phyloP scores from a whole-genome alignment of 2,329 filamentous ascomycete genomes.

The Stagonosporopsis rhizophila region DNA sequence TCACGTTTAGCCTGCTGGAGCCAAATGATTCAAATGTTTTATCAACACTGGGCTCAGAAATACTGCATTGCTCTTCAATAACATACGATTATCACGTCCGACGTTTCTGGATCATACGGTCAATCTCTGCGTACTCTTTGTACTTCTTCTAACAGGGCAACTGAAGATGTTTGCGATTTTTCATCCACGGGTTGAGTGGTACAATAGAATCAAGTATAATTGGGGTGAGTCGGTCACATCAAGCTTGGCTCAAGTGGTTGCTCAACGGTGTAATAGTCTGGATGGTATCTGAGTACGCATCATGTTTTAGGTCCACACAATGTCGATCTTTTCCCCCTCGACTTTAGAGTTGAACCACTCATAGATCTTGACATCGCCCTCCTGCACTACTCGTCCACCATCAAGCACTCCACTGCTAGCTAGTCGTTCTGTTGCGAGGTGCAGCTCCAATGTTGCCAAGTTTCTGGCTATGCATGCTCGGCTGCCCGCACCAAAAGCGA shows the following conservation, averaged over 20 bases:
- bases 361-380: conserved; percentile 55
- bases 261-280: background rate
- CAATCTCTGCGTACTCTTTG: too few relatives aligned
- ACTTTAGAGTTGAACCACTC: conserved; percentile 66
- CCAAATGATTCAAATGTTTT: background rate
- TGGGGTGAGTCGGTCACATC: too few relatives aligned
- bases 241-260: background rate
- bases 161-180: too few relatives aligned
- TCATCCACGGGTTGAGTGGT: too few relatives aligned
- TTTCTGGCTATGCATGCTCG: conserved; percentile 44
- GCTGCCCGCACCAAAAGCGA: conserved; percentile 43
- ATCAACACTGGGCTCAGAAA: too few relatives aligned
- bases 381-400: conserved; percentile 52
- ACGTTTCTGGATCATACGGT: too few relatives aligned
- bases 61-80: too few relatives aligned
- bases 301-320: conserved; percentile 23
- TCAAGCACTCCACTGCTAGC: conserved; percentile 54
- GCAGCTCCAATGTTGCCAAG: conserved; percentile 39
- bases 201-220: background rate
- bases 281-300: background rate
- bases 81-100: too few relatives aligned
- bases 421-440: conserved; percentile 49
- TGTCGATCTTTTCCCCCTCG: conserved; percentile 57
- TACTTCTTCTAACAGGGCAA: too few relatives aligned
- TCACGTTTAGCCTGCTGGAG: background rate